Evolutionary conservation across 768 basidiomycete species (phyloP).

Genomic region (Xerocomus potaroensis): DNA sequence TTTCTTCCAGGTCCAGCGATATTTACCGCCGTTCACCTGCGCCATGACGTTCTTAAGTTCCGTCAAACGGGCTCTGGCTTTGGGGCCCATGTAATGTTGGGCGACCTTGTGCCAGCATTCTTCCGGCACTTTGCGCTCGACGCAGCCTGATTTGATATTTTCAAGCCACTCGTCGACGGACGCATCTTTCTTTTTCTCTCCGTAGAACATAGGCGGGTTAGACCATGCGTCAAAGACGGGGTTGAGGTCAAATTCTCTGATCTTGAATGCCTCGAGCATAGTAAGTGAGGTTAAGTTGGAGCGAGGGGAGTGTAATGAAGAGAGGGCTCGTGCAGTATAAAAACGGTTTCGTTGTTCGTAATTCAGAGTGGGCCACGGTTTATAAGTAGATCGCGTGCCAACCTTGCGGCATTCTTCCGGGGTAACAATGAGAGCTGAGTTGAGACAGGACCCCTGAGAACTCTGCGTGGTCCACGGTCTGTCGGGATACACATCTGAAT

Average conservation of each 20-base stretch:
- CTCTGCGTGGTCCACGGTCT: constrained; percentile 10
- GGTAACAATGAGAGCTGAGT: constrained; percentile 21
- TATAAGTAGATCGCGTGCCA: constrained; percentile 27
- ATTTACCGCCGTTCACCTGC: constrained; percentile 71
- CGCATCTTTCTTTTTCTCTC: constrained; percentile 64
- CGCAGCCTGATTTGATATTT: constrained; percentile 67
- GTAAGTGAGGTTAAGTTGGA: constrained; percentile 3
- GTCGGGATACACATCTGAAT: constrained; percentile 1
- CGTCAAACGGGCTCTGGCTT: constrained; percentile 59
- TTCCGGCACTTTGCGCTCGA: constrained; percentile 65
- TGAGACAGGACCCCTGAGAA: constrained; percentile 15
- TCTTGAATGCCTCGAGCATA: constrained; percentile 75
- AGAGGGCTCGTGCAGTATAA: constrained; percentile 10
- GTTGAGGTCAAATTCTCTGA: constrained; percentile 72
- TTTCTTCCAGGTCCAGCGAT: constrained; percentile 81
- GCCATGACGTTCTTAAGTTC: constrained; percentile 72
- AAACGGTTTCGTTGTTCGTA: constrained; percentile 14
- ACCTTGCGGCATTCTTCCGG: constrained; percentile 29
- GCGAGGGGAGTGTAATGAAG: neutral
- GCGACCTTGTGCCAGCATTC: constrained; percentile 83
- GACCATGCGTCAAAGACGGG: constrained; percentile 64
- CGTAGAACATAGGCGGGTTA: constrained; percentile 61
- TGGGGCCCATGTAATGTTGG: constrained; percentile 69
- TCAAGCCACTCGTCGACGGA: constrained; percentile 72
- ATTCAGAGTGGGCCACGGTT: constrained; percentile 14